A percentile compares a stretch with the other conserved stretches of the same genome.
Conservation (phyloP, 768 basidiomycete species). For the Kwoniella sp. region DNA sequence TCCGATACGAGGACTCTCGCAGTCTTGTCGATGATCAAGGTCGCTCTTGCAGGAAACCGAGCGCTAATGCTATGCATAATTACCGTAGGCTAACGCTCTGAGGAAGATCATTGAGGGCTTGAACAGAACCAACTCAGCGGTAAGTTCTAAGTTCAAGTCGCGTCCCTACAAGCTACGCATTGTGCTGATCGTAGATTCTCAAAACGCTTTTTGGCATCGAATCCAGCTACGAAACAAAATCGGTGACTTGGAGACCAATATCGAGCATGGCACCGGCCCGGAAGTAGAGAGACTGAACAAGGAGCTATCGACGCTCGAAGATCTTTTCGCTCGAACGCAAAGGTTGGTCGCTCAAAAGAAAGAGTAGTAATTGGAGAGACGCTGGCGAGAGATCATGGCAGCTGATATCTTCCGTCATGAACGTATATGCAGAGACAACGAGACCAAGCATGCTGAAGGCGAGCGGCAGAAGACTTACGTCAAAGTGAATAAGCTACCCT, state of each 20-base stretch:
- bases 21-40: too few relatives aligned
- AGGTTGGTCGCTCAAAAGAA: slow-evolving; percentile 7
- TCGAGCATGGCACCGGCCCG: slow-evolving; percentile 18
- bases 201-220: neutral
- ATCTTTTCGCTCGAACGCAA: slow-evolving; percentile 16
- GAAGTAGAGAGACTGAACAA: slow-evolving; percentile 13
- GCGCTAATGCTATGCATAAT: neutral
- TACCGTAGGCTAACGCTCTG: slow-evolving; percentile 5
- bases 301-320: slow-evolving; percentile 21
- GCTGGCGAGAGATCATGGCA: too few relatives aligned
- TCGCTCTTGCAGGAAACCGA: neutral
- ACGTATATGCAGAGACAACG: slow-evolving; percentile 26
- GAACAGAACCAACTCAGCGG: slow-evolving; percentile 14
- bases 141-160: too few relatives aligned
- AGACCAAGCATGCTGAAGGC: slow-evolving; percentile 24
- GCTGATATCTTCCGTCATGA: neutral
- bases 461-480: slow-evolving; percentile 32
- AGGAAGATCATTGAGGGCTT: slow-evolving; percentile 10
- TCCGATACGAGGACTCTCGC: too few relatives aligned
- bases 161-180: too few relatives aligned
- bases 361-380: too few relatives aligned
- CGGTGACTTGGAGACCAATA: slow-evolving; percentile 10
- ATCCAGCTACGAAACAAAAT: slow-evolving; percentile 14
- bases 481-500: slow-evolving; percentile 21
- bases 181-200: too few relatives aligned